Conservation (phyloP, 2,329 filamentous ascomycete genomes). For the Gliomastix tumulicola region DNA sequence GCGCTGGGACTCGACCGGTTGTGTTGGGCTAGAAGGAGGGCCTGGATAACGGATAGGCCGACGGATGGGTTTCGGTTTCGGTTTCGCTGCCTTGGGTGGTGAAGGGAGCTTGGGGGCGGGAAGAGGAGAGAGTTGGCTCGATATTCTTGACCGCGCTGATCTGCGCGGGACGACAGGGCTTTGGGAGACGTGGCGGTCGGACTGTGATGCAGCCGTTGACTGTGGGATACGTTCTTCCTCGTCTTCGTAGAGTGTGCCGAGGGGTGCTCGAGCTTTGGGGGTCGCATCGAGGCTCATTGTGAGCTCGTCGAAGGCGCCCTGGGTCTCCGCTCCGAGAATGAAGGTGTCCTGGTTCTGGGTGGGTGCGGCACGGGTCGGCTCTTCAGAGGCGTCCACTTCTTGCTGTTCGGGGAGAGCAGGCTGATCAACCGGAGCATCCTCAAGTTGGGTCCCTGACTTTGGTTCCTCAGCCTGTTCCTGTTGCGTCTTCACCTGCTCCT, state of each 20-base stretch:
- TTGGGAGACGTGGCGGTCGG: too few species aligned
- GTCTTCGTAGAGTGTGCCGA: too few species aligned
- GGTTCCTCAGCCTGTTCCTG: not conserved
- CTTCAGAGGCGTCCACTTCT: not conserved
- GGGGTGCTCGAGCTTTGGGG: too few species aligned
- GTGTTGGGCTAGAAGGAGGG: slow-evolving; percentile 15
- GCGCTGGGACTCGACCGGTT: slow-evolving; percentile 36
- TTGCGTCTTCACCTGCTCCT: not conserved
- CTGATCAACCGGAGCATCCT: too few species aligned
- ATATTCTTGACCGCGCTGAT: too few species aligned
- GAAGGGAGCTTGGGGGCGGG: not conserved
- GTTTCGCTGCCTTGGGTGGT: slow-evolving; percentile 2
- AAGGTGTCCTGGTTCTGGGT: slow-evolving; percentile 10
- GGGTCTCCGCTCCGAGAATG: slow-evolving; percentile 22
- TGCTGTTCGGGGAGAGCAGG: too few species aligned
- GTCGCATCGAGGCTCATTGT: too few species aligned
- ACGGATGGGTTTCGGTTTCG: slow-evolving; percentile 12
- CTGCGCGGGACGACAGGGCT: too few species aligned
- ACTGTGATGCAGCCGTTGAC: too few species aligned
- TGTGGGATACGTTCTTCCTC: too few species aligned
- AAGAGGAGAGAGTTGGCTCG: too few species aligned
- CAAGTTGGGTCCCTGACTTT: too few species aligned
- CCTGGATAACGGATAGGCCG: slow-evolving; percentile 16
- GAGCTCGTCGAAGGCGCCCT: slow-evolving; percentile 23
- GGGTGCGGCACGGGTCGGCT: not conserved